A percentile compares a stretch with the other conserved stretches of the same genome.
Conservation (phyloP, 108 stramenopile genomes). For the Epithemia pelagica region DNA sequence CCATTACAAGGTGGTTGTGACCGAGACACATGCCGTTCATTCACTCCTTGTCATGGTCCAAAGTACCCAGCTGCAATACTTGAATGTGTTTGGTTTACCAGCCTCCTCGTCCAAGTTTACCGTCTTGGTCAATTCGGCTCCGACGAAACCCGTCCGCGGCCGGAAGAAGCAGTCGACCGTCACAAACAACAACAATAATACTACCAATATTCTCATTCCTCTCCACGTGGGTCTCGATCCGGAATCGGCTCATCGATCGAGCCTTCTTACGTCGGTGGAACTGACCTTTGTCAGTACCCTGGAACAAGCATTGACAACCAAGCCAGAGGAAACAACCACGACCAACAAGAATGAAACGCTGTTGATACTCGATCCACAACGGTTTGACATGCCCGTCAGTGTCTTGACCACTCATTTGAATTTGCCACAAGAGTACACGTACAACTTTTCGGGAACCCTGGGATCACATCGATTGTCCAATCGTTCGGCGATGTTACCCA, state of each 20-base stretch:
- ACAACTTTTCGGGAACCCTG: background rate
- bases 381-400: background rate
- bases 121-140: background rate
- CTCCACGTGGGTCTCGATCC: background rate
- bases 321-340: background rate
- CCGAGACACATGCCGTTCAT: conserved; percentile 9
- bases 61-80: conserved; percentile 3
- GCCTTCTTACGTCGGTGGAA: conserved; percentile 1
- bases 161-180: background rate
- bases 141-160: background rate
- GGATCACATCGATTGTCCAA: background rate
- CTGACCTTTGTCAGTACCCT: background rate
- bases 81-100: conserved; percentile 1
- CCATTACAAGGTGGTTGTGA: conserved; percentile 14
- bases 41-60: conserved; percentile 6
- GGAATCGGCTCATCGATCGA: background rate
- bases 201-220: background rate
- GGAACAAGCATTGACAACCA: background rate
- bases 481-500: background rate
- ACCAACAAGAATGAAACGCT: background rate
- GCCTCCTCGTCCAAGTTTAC: background rate
- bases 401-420: background rate
- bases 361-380: background rate
- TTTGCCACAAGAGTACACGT: background rate
- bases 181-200: no score